These are phyloP conservation scores for Ceratocystis diversiconidia DNA, from an alignment of 2,329 filamentous ascomycete genomes.

Conservation along the genomic window DNA sequence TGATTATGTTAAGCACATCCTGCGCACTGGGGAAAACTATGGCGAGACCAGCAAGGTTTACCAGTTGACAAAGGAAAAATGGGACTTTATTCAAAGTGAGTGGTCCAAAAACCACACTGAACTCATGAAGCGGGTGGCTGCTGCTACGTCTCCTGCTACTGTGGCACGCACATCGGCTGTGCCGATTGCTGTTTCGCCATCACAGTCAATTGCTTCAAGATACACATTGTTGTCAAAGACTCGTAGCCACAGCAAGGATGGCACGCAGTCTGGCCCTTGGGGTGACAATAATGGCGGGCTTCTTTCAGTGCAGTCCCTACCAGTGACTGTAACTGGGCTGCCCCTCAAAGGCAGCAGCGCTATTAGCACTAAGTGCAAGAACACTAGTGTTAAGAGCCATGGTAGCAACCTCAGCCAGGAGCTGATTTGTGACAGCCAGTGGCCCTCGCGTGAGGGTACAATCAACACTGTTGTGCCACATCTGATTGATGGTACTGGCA, in stretches of 20 bases:
- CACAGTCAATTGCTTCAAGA: slow-evolving; percentile 7
- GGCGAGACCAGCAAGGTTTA: slow-evolving; percentile 82
- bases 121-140: slow-evolving; percentile 40
- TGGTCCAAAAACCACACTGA: slow-evolving; percentile 61
- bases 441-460: slow-evolving; percentile 37
- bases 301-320: slow-evolving; percentile 22
- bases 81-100: slow-evolving; percentile 59
- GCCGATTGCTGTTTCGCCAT: slow-evolving; percentile 17
- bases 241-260: slow-evolving; percentile 30
- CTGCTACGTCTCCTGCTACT: slow-evolving; percentile 24
- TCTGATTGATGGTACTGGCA: slow-evolving; percentile 58
- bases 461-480: slow-evolving; percentile 52
- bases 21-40: slow-evolving; percentile 80
- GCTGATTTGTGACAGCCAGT: slow-evolving; percentile 31
- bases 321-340: background rate
- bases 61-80: slow-evolving; percentile 73
- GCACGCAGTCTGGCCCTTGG: slow-evolving; percentile 27
- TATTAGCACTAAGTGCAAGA: background rate
- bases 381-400: slow-evolving; percentile 18
- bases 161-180: slow-evolving; percentile 17
- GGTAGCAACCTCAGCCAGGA: slow-evolving; percentile 22
- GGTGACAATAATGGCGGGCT: slow-evolving; percentile 33
- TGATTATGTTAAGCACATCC: slow-evolving; percentile 81
- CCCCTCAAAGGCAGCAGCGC: background rate
- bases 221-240: slow-evolving; percentile 19